Conservation (phyloP, 768 basidiomycete genomes). For the Brasilioporus rufonigricans region DNA sequence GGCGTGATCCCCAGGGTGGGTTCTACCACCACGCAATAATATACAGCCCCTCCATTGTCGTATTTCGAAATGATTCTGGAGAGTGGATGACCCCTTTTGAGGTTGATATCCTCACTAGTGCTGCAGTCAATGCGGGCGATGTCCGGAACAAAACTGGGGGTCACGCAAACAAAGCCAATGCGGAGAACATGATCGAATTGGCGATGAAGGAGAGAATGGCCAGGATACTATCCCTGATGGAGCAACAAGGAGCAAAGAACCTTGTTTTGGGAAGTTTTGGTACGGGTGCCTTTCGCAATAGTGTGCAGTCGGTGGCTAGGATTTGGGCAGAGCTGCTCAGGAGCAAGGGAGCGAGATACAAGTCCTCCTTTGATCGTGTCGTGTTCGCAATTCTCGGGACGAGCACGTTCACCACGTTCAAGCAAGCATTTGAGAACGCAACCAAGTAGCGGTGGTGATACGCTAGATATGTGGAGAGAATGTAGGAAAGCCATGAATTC, state of each 20-base stretch:
- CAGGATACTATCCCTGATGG: conserved; percentile 62
- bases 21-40: conserved; percentile 81
- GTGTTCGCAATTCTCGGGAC: conserved; percentile 65
- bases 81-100: conserved; percentile 53
- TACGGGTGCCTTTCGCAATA: conserved; percentile 74
- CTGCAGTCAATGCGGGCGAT: conserved; percentile 71
- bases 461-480: neutral
- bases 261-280: conserved; percentile 75
- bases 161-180: conserved; percentile 12
- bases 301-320: conserved; percentile 52
- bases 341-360: conserved; percentile 50
- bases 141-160: conserved; percentile 32
- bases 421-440: conserved; percentile 32
- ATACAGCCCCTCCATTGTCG: conserved; percentile 59
- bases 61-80: conserved; percentile 66
- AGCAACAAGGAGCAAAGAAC: conserved; percentile 54
- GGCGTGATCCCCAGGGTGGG: conserved; percentile 44
- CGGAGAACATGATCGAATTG: conserved; percentile 42
- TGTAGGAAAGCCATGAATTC: no score
- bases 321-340: conserved; percentile 65
- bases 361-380: conserved; percentile 55
- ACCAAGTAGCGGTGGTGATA: neutral
- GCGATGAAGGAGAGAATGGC: conserved; percentile 73
- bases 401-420: conserved; percentile 45
- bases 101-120: conserved; percentile 65